Evolutionary conservation across 805 yeast species (phyloP).

Genomic region (Nematodospora valgi): DNA sequence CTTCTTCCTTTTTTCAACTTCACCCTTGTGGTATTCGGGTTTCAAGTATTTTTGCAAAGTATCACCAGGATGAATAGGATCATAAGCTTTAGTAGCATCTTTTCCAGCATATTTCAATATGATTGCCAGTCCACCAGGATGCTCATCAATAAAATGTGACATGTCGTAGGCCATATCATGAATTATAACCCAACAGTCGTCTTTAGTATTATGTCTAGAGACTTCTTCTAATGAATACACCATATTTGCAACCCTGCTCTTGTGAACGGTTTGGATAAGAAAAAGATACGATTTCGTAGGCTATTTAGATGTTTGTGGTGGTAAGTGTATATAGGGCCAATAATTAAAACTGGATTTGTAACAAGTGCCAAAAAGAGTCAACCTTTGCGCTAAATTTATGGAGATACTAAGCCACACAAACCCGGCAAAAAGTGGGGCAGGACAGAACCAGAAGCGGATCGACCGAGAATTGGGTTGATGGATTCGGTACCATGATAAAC

Average conservation of each 20-base stretch:
- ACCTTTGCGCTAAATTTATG: too few species aligned
- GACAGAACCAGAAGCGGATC: too few species aligned
- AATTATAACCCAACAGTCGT: slow-evolving; percentile 82
- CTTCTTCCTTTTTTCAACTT: slow-evolving; percentile 19
- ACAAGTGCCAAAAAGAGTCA: too few species aligned
- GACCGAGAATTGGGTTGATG: too few species aligned
- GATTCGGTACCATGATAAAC: too few species aligned
- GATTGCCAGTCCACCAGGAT: slow-evolving; percentile 60
- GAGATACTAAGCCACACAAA: too few species aligned
- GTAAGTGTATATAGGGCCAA: not conserved
- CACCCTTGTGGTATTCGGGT: slow-evolving; percentile 32
- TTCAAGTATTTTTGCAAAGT: slow-evolving; percentile 68
- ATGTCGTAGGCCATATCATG: slow-evolving; percentile 79
- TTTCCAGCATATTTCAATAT: slow-evolving; percentile 50
- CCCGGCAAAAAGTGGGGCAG: too few species aligned
- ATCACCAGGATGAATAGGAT: slow-evolving; percentile 90
- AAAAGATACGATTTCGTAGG: not conserved
- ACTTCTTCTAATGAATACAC: slow-evolving; percentile 29
- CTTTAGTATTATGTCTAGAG: slow-evolving; percentile 46
- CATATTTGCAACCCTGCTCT: slow-evolving; percentile 3
- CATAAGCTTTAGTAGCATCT: slow-evolving; percentile 75
- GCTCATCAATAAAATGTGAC: slow-evolving; percentile 55
- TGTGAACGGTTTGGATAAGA: slow-evolving; percentile 1
- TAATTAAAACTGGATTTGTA: not conserved
- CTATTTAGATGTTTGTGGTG: not conserved